A percentile compares a stretch with the other conserved stretches of the same genome.
These are phyloP conservation scores for Pisolithus orientalis DNA, from an alignment of 768 basidiomycete species.

Conservation along the genomic window DNA sequence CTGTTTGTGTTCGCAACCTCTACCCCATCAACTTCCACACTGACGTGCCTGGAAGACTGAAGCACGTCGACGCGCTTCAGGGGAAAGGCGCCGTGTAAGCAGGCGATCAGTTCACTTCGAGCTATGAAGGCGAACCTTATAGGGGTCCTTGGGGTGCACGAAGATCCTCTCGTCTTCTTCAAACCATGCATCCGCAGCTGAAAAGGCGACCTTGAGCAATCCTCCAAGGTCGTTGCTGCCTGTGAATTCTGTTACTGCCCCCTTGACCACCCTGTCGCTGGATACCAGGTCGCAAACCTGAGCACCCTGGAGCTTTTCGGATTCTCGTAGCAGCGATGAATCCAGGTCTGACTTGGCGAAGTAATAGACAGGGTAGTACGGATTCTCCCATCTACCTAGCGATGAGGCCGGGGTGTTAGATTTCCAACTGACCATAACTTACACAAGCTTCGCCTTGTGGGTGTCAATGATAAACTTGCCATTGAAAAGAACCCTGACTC, in stretches of 20 bases:
- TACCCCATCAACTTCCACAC: constrained; percentile 54
- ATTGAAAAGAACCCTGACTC: constrained; percentile 48
- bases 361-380: constrained; percentile 49
- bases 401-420: not conserved
- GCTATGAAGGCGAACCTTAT: constrained; percentile 41
- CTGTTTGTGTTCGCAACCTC: constrained; percentile 53
- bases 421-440: constrained; percentile 18
- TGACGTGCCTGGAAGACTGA: constrained; percentile 53
- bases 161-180: constrained; percentile 63
- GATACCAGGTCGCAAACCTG: constrained; percentile 43
- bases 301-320: constrained; percentile 22
- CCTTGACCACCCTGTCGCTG: constrained; percentile 31
- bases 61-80: constrained; percentile 56
- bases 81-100: not conserved
- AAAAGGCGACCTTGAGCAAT: constrained; percentile 44
- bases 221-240: constrained; percentile 36
- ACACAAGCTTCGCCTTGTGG: constrained; percentile 55
- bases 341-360: constrained; percentile 44
- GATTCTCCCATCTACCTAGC: constrained; percentile 46
- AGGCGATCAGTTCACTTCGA: not conserved
- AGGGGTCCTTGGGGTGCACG: constrained; percentile 61
- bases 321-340: constrained; percentile 32
- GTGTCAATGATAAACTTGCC: constrained; percentile 52
- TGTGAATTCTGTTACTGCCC: constrained; percentile 33
- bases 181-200: constrained; percentile 56